Percentiles rank a stretch among this genome's conserved stretches.
Conservation (phyloP, 2,329 filamentous ascomycete genomes). For the Ophiostoma sp. region DNA sequence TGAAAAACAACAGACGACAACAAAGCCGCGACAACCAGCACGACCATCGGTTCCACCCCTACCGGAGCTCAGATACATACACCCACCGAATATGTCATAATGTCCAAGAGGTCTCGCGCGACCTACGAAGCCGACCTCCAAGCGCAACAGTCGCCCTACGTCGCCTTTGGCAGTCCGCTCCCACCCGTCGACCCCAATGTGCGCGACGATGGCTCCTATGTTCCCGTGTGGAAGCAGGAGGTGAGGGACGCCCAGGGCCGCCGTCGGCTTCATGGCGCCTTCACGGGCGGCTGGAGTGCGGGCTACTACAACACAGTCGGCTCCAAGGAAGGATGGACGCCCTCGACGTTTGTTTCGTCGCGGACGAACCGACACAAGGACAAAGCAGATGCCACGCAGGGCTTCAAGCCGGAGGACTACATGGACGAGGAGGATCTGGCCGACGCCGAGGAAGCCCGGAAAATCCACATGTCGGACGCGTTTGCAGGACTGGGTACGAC, state of each 20-base stretch:
- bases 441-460: slow-evolving; percentile 76
- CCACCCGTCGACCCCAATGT: slow-evolving; percentile 72
- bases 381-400: slow-evolving; percentile 49
- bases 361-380: slow-evolving; percentile 75
- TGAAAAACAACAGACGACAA: neutral
- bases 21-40: neutral
- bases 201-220: slow-evolving; percentile 87
- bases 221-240: slow-evolving; percentile 98
- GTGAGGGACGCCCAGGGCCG: slow-evolving; percentile 89
- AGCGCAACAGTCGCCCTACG: slow-evolving; percentile 69
- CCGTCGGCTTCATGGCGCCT: slow-evolving; percentile 90
- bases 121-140: slow-evolving; percentile 75
- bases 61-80: neutral
- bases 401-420: slow-evolving; percentile 78
- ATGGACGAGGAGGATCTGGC: slow-evolving; percentile 98
- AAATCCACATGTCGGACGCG: slow-evolving; percentile 68
- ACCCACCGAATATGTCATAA: slow-evolving; percentile 38
- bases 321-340: slow-evolving; percentile 97
- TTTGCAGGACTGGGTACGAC: slow-evolving; percentile 77
- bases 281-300: slow-evolving; percentile 94
- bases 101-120: slow-evolving; percentile 80
- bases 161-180: slow-evolving; percentile 80
- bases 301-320: slow-evolving; percentile 99
- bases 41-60: neutral
- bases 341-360: slow-evolving; percentile 88